Evolutionary conservation across 495 filamentous ascomycete species (phyloP).

Genomic region (Parathielavia appendiculata): DNA sequence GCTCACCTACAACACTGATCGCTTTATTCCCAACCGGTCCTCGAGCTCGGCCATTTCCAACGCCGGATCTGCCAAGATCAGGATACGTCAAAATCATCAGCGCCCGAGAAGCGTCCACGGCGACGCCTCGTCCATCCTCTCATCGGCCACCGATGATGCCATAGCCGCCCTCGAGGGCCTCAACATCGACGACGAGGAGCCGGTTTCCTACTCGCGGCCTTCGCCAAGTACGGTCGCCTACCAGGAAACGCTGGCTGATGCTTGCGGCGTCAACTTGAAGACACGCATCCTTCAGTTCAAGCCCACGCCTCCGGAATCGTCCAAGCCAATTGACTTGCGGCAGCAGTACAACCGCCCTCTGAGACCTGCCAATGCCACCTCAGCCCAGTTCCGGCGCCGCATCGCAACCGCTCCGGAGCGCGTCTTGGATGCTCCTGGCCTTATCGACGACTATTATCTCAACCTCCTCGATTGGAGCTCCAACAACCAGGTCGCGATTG

Average conservation of each 20-base stretch:
- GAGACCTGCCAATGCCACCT: constrained; percentile 63
- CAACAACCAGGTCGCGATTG: constrained; percentile 95
- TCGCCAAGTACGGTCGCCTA: constrained; percentile 86
- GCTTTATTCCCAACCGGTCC: constrained; percentile 90
- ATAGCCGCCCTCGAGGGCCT: constrained; percentile 73
- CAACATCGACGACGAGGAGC: constrained; percentile 54
- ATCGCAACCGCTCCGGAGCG: constrained; percentile 93
- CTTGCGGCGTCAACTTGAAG: constrained; percentile 88
- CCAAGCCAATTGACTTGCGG: constrained; percentile 94
- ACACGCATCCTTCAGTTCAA: constrained; percentile 98
- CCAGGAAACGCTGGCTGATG: constrained; percentile 82
- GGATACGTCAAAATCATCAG: constrained; percentile 56
- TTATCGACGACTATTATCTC: constrained; percentile 98
- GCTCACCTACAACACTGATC: constrained; percentile 77
- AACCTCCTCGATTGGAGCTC: constrained; percentile 98
- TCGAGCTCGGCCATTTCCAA: constrained; percentile 85
- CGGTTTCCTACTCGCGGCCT: constrained; percentile 60
- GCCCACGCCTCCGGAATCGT: constrained; percentile 91
- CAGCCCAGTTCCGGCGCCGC: constrained; percentile 81
- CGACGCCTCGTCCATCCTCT: constrained; percentile 58
- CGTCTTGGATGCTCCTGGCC: constrained; percentile 92
- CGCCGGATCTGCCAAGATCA: constrained; percentile 74
- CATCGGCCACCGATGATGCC: constrained; percentile 70
- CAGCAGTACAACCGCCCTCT: constrained; percentile 97
- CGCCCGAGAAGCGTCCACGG: constrained; percentile 61